Evolutionary conservation across 1,284 basidiomycete genomes (phyloP).

Genomic region (Irpex lacteus): DNA sequence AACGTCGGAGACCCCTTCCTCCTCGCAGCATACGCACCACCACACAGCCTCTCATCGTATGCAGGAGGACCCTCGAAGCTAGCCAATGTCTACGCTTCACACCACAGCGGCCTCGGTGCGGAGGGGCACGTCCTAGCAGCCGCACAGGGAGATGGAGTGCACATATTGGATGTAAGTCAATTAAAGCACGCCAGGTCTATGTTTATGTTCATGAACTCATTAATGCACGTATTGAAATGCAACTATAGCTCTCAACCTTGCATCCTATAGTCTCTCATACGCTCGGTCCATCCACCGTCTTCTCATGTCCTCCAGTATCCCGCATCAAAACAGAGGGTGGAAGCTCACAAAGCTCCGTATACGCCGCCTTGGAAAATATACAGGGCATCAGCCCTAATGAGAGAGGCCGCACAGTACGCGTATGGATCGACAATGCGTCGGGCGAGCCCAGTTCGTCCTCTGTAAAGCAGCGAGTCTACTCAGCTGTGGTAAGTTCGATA

Average conservation of each 20-base stretch:
- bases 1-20: constrained; percentile 59
- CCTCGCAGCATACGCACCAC: constrained; percentile 47
- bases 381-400: constrained; percentile 41
- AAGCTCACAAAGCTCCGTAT: constrained; percentile 47
- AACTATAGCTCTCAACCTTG: constrained; percentile 53
- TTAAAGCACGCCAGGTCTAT: no score
- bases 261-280: constrained; percentile 68
- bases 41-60: constrained; percentile 17
- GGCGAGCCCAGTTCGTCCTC: constrained; percentile 27
- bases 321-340: constrained; percentile 34
- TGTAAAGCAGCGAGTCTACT: constrained; percentile 37
- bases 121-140: constrained; percentile 62
- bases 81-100: constrained; percentile 37
- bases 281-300: constrained; percentile 59
- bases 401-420: constrained; percentile 51
- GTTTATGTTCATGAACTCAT: no score
- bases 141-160: constrained; percentile 68
- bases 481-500: constrained; percentile 41
- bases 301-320: constrained; percentile 57
- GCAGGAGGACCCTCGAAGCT: constrained; percentile 18
- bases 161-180: constrained; percentile 69
- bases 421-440: constrained; percentile 57
- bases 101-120: constrained; percentile 35
- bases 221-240: neutral
- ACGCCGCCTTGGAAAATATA: constrained; percentile 48